These are phyloP conservation scores for Bipolaris gigantea DNA, from an alignment of 2,329 filamentous ascomycete species.

Conservation along the genomic window DNA sequence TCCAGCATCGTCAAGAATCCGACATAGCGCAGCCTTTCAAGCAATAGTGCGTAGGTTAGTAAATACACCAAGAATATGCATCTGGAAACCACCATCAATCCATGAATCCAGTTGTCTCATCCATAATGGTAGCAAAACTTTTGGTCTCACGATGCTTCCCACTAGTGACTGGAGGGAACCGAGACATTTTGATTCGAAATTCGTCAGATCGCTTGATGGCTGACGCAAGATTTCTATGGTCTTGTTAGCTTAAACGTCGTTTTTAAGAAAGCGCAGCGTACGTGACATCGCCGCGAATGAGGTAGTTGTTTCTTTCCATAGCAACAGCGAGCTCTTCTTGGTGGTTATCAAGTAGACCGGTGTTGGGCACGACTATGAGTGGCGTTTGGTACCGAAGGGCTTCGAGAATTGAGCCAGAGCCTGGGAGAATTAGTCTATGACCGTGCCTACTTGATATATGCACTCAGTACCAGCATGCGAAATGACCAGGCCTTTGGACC, in stretches of 20 bases:
- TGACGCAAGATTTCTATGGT: slow-evolving; percentile 49
- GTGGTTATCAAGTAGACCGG: slow-evolving; percentile 81
- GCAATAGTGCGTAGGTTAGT: background rate
- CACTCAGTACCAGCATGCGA: slow-evolving; percentile 76
- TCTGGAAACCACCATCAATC: slow-evolving; percentile 22
- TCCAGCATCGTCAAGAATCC: background rate
- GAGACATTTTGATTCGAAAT: slow-evolving; percentile 35
- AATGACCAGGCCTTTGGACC: slow-evolving; percentile 72
- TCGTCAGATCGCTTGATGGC: slow-evolving; percentile 55
- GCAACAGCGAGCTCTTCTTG: slow-evolving; percentile 83
- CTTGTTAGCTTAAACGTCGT: background rate
- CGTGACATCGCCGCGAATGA: slow-evolving; percentile 70
- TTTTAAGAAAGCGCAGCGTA: slow-evolving; percentile 46
- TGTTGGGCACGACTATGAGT: slow-evolving; percentile 89
- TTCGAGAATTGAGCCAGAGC: slow-evolving; percentile 86
- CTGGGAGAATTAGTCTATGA: slow-evolving; percentile 51
- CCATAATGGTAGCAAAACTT: slow-evolving; percentile 42
- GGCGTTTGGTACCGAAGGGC: slow-evolving; percentile 73
- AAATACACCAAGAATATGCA: background rate
- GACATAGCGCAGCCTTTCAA: background rate
- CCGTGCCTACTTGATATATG: background rate
- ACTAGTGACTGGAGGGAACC: slow-evolving; percentile 41
- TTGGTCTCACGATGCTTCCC: slow-evolving; percentile 42
- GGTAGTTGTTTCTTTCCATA: slow-evolving; percentile 73
- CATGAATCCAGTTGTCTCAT: slow-evolving; percentile 41